phyloP scores from a whole-genome alignment of 306 rosid species.

The Hylodesmum podocarpum region DNA sequence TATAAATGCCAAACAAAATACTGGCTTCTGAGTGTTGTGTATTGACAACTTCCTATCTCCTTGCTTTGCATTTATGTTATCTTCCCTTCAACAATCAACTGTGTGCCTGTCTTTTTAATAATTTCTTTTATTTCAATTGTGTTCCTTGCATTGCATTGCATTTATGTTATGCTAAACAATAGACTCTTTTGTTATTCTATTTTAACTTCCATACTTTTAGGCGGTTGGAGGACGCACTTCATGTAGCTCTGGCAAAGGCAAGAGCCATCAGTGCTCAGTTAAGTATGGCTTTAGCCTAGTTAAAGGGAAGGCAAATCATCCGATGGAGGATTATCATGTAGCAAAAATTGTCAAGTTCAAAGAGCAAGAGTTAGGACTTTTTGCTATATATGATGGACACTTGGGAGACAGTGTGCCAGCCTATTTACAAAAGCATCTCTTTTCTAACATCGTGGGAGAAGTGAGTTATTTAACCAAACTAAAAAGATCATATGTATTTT shows the following conservation, averaged over 20 bases:
- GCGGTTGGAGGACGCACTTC: constrained; percentile 72
- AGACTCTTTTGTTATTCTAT: not conserved
- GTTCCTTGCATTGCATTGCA: not conserved
- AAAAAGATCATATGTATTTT: not conserved
- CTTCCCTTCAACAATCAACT: not conserved
- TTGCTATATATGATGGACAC: constrained; percentile 89
- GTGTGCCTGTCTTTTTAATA: not conserved
- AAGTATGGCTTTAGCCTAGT: constrained; percentile 87
- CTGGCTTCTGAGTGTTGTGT: not conserved
- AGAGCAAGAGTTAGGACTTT: constrained; percentile 77
- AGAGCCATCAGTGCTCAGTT: constrained; percentile 56
- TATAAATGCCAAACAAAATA: not conserved
- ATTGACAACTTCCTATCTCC: not conserved
- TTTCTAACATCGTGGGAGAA: constrained; percentile 76
- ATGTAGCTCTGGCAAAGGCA: constrained; percentile 78
- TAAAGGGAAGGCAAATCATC: constrained; percentile 87
- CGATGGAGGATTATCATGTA: constrained; percentile 90
- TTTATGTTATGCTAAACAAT: not conserved
- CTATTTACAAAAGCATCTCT: constrained; percentile 76
- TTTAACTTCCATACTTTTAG: constrained; percentile 39
- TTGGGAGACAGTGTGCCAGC: constrained; percentile 82
- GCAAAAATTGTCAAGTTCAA: constrained; percentile 54
- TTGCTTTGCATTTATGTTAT: not conserved
- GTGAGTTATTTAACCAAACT: constrained; percentile 51
- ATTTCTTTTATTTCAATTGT: not conserved